Base-by-base conservation (phyloP, 768 basidiomycete species). In the Rhodotorula toruloides region DNA sequence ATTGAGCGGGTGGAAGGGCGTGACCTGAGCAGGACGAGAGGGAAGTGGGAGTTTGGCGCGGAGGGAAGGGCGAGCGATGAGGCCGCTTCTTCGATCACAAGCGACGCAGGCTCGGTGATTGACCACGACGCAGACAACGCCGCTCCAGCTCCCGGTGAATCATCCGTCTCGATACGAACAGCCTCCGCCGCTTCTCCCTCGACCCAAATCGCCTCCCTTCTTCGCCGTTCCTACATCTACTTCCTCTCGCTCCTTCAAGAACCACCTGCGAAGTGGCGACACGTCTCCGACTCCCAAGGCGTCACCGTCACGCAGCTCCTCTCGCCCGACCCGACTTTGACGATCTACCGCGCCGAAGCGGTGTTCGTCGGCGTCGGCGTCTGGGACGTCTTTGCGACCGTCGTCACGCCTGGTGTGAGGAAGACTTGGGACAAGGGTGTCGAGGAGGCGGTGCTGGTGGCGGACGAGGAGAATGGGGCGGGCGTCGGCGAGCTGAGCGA, bases 191-290 rank as follows among this genome's bases (percentile, higher is more conserved):
- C 43, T 19, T 21, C 58, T 22, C 54, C 67, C 36, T 54, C 61
- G 25, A 14, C 42, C 19, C 59, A 87, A 7, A 88, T 98, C n/a
- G 75, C 89, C 22, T 86, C 89, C 10, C 82, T 91, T 69, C 89
- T 97, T 29, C 84, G 86, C 74, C 82, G 96, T 65, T 94, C 90
- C 76, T 99, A 99, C 74, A 97, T 98, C 58, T 97, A 98, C 78
- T 98, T 99, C 77, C 93, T 93, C 2, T 96, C 93, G 0, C 80
- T 99, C 54, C 78, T 99, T 54, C 96, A 98, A 77, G 94, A 98
- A 74, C 96, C 96, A 1, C 92, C 97, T 77, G 91, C 91, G 6
- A 99, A 99, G 77, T 99, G 94, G 94, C 86, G 86, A 75, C 46
- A n/a, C 62, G 58, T 68, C 56, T 68, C 87, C 52, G 96, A 99